phyloP scores from a whole-genome alignment of 768 basidiomycete species.

The Galerina marginata region DNA sequence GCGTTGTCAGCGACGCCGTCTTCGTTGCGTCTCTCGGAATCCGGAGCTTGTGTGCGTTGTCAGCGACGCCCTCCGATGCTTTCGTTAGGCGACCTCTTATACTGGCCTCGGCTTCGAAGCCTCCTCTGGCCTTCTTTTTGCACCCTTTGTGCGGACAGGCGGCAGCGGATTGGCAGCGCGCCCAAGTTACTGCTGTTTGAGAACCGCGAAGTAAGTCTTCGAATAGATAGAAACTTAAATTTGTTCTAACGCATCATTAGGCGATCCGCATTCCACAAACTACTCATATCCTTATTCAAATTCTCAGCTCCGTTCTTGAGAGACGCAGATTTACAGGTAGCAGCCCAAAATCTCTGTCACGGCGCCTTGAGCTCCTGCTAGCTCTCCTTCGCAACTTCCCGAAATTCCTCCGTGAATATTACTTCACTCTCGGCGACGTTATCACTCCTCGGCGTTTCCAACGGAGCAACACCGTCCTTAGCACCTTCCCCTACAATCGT shows the following conservation, averaged over 20 bases:
- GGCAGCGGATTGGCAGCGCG: too few species aligned
- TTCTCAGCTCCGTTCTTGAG: conserved; percentile 93
- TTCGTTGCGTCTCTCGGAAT: too few species aligned
- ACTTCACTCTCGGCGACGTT: conserved; percentile 93
- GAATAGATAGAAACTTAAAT: neutral
- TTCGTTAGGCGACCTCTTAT: too few species aligned
- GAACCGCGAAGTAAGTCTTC: conserved; percentile 74
- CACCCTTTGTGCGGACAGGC: too few species aligned
- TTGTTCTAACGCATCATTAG: conserved; percentile 40
- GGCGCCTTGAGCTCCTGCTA: conserved; percentile 86
- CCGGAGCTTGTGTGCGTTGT: too few species aligned
- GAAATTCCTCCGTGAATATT: conserved; percentile 95
- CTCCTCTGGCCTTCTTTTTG: too few species aligned
- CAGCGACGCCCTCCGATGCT: too few species aligned
- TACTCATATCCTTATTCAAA: conserved; percentile 91
- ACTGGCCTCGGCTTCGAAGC: too few species aligned
- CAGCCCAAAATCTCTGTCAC: conserved; percentile 87
- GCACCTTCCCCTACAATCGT: conserved; percentile 87
- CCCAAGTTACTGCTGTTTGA: conserved; percentile 88
- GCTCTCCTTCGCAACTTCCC: conserved; percentile 99
- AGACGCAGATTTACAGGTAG: conserved; percentile 76
- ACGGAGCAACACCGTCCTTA: conserved; percentile 94
- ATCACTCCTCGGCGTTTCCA: conserved; percentile 95
- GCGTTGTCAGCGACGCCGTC: too few species aligned
- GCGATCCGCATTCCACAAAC: conserved; percentile 96